These are phyloP conservation scores for Rhynchospora tenuis DNA, from an alignment of 176 grass and related monocot genomes.

Conservation along the genomic window DNA sequence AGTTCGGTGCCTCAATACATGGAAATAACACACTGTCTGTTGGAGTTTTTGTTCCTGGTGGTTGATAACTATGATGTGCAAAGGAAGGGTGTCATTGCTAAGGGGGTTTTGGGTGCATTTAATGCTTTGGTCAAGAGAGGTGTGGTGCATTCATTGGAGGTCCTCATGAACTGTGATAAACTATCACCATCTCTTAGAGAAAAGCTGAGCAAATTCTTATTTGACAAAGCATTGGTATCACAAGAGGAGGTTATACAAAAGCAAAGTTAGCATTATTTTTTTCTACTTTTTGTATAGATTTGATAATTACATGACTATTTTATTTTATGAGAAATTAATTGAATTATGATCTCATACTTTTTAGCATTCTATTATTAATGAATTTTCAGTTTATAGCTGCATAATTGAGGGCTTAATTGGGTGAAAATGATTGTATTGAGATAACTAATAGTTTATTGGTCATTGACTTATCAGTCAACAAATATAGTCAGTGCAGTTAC, in stretches of 20 bases:
- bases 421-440: neutral
- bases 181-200: constrained; percentile 59
- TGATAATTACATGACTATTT: neutral
- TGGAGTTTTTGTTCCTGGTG: constrained; percentile 90
- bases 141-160: constrained; percentile 55
- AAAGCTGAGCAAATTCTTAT: constrained; percentile 31
- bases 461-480: neutral
- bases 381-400: neutral
- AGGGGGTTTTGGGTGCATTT: constrained; percentile 40
- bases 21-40: constrained; percentile 64
- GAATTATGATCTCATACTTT: neutral
- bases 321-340: neutral
- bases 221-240: neutral
- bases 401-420: neutral
- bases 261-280: neutral
- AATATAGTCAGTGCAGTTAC: neutral
- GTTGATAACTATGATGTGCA: constrained; percentile 77
- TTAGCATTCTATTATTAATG: neutral
- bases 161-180: constrained; percentile 49
- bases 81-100: constrained; percentile 45
- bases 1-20: constrained; percentile 72
- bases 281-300: constrained; percentile 2
- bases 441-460: neutral
- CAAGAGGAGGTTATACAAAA: neutral
- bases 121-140: constrained; percentile 46